phyloP scores from a whole-genome alignment of 2,329 filamentous ascomycete species.

The Ambrosiella cleistominuta region DNA sequence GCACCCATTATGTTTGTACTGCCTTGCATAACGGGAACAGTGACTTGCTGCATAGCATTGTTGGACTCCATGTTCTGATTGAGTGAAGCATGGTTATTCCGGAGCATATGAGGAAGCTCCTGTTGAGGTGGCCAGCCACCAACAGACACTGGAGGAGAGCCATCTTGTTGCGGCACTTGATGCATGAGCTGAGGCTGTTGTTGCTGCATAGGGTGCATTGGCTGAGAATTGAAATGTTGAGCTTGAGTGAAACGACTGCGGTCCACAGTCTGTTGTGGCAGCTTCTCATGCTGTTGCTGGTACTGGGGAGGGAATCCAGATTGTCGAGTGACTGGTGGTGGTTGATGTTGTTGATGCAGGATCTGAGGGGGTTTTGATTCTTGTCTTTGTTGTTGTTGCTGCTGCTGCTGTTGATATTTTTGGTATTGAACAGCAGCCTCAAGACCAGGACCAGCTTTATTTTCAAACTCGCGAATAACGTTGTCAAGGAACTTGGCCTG shows the following conservation, averaged over 20 bases:
- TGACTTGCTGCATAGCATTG: background rate
- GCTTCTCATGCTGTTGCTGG: background rate
- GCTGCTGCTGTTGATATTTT: constrained; percentile 12
- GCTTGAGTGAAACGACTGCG: background rate
- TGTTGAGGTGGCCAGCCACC: background rate
- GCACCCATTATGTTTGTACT: background rate
- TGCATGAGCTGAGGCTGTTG: background rate
- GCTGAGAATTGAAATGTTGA: background rate
- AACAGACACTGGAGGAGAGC: background rate
- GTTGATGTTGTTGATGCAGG: background rate
- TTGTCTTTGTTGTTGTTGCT: background rate
- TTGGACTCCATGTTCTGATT: background rate
- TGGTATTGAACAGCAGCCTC: constrained; percentile 4
- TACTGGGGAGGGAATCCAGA: background rate
- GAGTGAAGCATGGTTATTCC: background rate
- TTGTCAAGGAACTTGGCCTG: constrained; percentile 19
- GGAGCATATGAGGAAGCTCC: constrained; percentile 8
- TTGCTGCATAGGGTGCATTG: background rate
- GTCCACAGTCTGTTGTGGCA: background rate
- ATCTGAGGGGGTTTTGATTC: background rate
- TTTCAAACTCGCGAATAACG: constrained; percentile 10
- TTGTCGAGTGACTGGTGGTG: background rate
- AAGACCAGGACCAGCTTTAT: constrained; percentile 3
- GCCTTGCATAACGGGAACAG: background rate
- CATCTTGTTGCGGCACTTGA: background rate